phyloP scores from a whole-genome alignment of 2,329 filamentous ascomycete genomes.

The Cladosporium oxysporum region DNA sequence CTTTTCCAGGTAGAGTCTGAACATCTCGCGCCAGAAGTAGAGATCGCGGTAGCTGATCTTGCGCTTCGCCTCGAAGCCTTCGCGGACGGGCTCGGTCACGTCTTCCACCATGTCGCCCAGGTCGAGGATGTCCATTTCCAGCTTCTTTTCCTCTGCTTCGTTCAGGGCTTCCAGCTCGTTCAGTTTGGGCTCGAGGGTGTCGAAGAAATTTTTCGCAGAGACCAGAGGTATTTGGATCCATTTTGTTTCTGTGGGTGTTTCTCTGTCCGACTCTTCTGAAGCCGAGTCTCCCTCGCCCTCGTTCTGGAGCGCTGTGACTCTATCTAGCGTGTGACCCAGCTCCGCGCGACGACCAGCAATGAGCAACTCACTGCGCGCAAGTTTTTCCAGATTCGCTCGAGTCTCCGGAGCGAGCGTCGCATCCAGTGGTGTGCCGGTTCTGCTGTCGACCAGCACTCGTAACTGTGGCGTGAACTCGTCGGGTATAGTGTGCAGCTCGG shows the following conservation, averaged over 20 bases:
- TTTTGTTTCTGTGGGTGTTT: conserved; percentile 26
- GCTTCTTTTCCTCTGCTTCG: conserved; percentile 61
- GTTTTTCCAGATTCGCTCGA: conserved; percentile 61
- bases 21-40: conserved; percentile 75
- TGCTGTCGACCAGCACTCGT: conserved; percentile 67
- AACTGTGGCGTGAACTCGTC: conserved; percentile 65
- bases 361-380: conserved; percentile 54
- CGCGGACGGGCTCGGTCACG: conserved; percentile 65
- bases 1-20: conserved; percentile 77
- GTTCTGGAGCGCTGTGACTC: neutral
- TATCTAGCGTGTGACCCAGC: conserved; percentile 23
- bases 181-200: conserved; percentile 71
- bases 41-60: conserved; percentile 55
- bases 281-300: neutral
- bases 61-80: conserved; percentile 40
- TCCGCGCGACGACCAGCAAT: conserved; percentile 38
- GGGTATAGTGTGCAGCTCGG: conserved; percentile 27
- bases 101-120: conserved; percentile 66
- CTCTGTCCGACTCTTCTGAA: conserved; percentile 12
- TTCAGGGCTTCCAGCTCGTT: conserved; percentile 69
- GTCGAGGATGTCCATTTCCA: conserved; percentile 63
- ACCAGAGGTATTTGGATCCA: conserved; percentile 73
- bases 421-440: conserved; percentile 67
- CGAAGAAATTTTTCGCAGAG: conserved; percentile 79
- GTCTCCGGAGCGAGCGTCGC: conserved; percentile 68